Base-by-base conservation (phyloP, 192 early-diverging fungal species). In the Coemansia sp. region DNA sequence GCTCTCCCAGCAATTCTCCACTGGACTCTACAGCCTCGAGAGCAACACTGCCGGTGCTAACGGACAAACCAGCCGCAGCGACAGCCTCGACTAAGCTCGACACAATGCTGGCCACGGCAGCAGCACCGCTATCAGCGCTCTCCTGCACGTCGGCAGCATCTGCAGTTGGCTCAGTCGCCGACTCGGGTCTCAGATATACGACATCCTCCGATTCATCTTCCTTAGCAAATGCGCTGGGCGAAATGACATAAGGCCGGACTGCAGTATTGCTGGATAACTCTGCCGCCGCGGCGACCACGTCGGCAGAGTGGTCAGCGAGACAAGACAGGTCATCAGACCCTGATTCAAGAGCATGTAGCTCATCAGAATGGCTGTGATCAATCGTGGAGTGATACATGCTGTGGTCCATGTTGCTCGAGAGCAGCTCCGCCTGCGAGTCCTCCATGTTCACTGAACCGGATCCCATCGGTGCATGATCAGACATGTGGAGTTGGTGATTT, bases 361-460 rank as follows among this genome's bases (percentile, higher is more conserved):
- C 80, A 33, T 82, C 74, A 2, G 16, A 49, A 38, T 46, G 8
- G 13, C 60, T 38, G 60, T 43, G 50, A 5, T 24, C 47, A 11
- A 67, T 20, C 15, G 55, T 43, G 13, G 75, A 71, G 16, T 60
- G 69, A 64, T 83, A 83, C 66, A 75, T 77, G 64, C 80, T 83
- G 67, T 83, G 66, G 0, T 72, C 72, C n/a, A 78, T 66, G 61
- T 78, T 75, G 64, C 72, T 83, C 24, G 72, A 61, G 57, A 83
- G 49, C 41, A 83, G 75, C 53, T 77, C 80, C 1, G 80, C 75
- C 58, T 83, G 72, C 20, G 80, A 83, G 44, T 83, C 80, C 46
- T 75, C 80, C 71, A 82, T 74, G 57, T 75, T 75, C 12, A 66
- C 64, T 0, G 72, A 73, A 12, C 31, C 36, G 12, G 34, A 27